Conservation (phyloP, 2,329 filamentous ascomycete species). For the Nemania sp. region DNA sequence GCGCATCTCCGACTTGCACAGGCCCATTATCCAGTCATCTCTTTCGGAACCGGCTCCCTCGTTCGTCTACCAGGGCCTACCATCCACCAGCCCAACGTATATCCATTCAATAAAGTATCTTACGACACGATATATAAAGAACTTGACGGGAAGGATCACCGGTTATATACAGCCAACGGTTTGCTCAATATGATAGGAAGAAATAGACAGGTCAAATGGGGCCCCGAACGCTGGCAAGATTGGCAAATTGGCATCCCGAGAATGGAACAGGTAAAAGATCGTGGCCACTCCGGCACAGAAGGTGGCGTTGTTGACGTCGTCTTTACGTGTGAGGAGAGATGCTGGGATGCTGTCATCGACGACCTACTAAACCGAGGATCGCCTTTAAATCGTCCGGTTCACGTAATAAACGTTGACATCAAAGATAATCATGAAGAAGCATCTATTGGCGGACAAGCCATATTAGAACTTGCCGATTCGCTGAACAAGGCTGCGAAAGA, state of each 20-base stretch:
- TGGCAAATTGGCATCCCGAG: conserved; percentile 88
- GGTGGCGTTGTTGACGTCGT: conserved; percentile 90
- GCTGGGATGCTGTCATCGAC: conserved; percentile 97
- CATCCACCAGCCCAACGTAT: conserved; percentile 93
- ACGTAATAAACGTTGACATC: conserved; percentile 98
- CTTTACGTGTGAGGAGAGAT: conserved; percentile 96
- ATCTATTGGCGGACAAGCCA: conserved; percentile 83
- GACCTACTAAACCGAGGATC: conserved; percentile 85
- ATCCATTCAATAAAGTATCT: conserved; percentile 95
- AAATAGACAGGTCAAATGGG: conserved; percentile 91
- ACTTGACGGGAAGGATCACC: conserved; percentile 79
- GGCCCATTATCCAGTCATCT: conserved; percentile 91
- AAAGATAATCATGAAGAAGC: conserved; percentile 98
- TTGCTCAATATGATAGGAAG: conserved; percentile 94
- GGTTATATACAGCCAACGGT: conserved; percentile 88
- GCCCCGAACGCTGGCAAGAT: conserved; percentile 96
- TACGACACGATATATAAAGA: conserved; percentile 96
- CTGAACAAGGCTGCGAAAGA: conserved; percentile 79
- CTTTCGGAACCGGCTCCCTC: conserved; percentile 93
- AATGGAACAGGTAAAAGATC: conserved; percentile 73
- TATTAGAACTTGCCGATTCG: conserved; percentile 84
- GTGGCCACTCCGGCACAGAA: conserved; percentile 80
- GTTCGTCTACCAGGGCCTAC: conserved; percentile 90
- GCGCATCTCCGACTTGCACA: conserved; percentile 91
- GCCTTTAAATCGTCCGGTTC: conserved; percentile 87